Evolutionary conservation across 768 basidiomycete genomes (phyloP), one percentile per base, ranked within the genome.

Genomic region (Hypholoma fasciculare): DNA sequence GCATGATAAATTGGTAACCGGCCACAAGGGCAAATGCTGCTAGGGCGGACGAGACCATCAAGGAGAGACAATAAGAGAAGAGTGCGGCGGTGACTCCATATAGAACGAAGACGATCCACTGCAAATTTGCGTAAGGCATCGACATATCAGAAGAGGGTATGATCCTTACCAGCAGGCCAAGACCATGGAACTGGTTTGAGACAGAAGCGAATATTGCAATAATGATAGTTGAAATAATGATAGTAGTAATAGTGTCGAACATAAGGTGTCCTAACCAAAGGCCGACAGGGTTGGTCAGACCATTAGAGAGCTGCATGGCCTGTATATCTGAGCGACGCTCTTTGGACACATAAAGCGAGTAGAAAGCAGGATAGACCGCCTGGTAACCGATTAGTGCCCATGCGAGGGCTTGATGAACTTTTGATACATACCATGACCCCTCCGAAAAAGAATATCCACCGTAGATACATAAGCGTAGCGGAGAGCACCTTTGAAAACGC

Each of bases 241-340:
- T 63, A 3, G 82, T 79, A 58, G 82, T 80, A 5, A 88, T 77
- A 2, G 83, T 77, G 65, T 93, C 91, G 67, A 89, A 90, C 65
- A 88, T 74, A 12, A 92, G 76, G 70, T 93, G 91, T 2, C 91
- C 91, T 3, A 93, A 74, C 89, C 90, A 91, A 30, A 92, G 74
- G 1, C 87, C 89, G 39, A 84, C 65, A 19, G 88, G 85, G 63
- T 90, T 78, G 3, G 86, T 78, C 23, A 92, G 71, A 1, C 90
- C 90, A 66, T 92, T 90, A 36, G 87, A 88, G 34, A 88, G 75
- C 64, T 92, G 90, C 88, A 92, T 93, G 1, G 90, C 87, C 66
- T 92, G 89, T 0, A 92, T 88, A 2, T 84, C 82, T 0, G 85
- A 83, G 1, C 83, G 80, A 13, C 88, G 82, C 65, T 93, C 91